Base-by-base conservation (phyloP, 2,329 filamentous ascomycete species). In the Phyllachora maydis region DNA sequence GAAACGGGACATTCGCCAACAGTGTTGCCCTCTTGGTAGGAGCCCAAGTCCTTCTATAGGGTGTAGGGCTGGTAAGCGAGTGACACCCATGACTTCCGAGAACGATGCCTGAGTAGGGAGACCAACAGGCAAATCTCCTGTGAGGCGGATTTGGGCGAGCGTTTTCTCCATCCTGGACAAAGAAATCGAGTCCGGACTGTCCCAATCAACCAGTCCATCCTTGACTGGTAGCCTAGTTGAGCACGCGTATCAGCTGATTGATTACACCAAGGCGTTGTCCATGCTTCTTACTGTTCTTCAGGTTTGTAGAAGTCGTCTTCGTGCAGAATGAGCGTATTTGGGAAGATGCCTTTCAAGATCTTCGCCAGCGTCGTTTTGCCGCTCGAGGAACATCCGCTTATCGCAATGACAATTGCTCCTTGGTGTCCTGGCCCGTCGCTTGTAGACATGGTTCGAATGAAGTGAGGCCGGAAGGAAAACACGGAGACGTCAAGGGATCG, bases 281-380 rank as follows among this genome's bases (percentile, higher is more conserved):
- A n/a, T n/a, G n/a, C n/a, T n/a, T n/a, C n/a, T n/a, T n/a, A 78
- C 62, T 81, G 61, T 15, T 61, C 50, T 42, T 95, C 85, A 1
- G 76, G 57, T 33, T 68, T 70, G 52, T 92, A 98, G 44, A 95
- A 98, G 47, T 98, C 88, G 52, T 98, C 88, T 44, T 92, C 70
- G 45, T 98, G 88, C 12, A 98, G 60, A 39, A 95, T 77, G 40
- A 82, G 85, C 10, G 69, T 60, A 34, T 60, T 56, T 6, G 71
- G 71, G 38, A 93, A 82, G 33, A 91, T 71, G 41, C 78, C 69
- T 28, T 81, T 70, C 11, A 98, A 58, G 8, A 93, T 59, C 3
- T 85, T 67, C 11, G 82, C 77, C 9, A 98, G 64, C 3, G 88
- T 95, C 3, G 88, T 95, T 54, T 98, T 98, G 29, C 88, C 88